Base-by-base conservation (phyloP, 306 rosid species). In the Quercus suber region DNA sequence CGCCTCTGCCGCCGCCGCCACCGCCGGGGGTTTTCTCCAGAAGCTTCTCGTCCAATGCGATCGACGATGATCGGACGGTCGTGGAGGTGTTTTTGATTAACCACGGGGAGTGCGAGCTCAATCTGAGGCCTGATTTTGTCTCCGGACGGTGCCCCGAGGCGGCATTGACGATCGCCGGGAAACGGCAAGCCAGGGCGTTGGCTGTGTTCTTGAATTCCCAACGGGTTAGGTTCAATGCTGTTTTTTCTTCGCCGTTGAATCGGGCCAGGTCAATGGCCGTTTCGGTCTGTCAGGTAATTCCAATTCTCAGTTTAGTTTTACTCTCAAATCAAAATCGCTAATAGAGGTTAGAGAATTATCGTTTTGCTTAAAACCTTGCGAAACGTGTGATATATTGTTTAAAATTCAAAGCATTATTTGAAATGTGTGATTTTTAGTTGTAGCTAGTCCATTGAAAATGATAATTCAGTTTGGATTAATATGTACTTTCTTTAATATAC, bases 61-160 rank as follows among this genome's bases (percentile, higher is more conserved):
- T 81, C 80, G 90, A 79, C 20, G 88, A 64, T n/a, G 98, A 91
- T 27, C 89, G 89, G 52, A 82, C 77, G 76, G 87, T 85, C 30
- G 84, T 82, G 60, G 99, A 95, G 92, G 97, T 95, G 41, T 93
- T 86, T 76, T 61, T 95, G 71, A 91, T 95, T 43, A 88, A 90
- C 81, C 99, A 93, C n/a, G 99, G 99, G 1, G 94, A 95, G 92
- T 91, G 94, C 17, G 94, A 90, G 82, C 73, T 95, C 80, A 91
- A 81, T 82, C 76, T 89, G 84, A 82, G 92, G 43, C 91, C 93
- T 18, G 98, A 95, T 69, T 90, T 95, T 86, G 88, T 95, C 1
- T 82, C 88, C 1, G 99, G 99, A 0, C 82, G 94, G 60, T 91
- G 96, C 81, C 90, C 93, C 0, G 83, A 81, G 33, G 98, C 94